Evolutionary conservation across 2,329 filamentous ascomycete species (phyloP), one percentile per base, ranked within the genome.

Genomic region (Penicillium sp.): DNA sequence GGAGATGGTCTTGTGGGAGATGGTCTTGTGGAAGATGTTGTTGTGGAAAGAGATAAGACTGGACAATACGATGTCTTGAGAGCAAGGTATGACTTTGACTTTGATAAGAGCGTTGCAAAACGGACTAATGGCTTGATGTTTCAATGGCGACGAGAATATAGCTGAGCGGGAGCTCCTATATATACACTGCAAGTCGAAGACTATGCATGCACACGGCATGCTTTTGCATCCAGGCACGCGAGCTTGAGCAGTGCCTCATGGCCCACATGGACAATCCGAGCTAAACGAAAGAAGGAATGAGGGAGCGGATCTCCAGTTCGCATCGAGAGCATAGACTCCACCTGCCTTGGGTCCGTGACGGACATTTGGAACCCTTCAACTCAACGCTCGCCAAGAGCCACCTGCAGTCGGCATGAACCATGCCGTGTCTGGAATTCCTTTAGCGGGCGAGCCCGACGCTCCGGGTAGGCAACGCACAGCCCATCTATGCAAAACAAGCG

Each of bases 201-300:
- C 44, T 50, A 57, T 54, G 57, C 50, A 28, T 31, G 25, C 3
- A 48, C 28, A 46, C 41, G 47, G 33, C 50, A 58, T 61, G 50
- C 53, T 46, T 49, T 49, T 49, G 46, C 30, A 28, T 19, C 29
- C 41, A 19, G 31, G 49, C 55, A 60, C 54, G 56, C 54, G 58
- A 60, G 56, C 42, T 57, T 49, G 42, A 51, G 54, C 46, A 46
- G 54, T 46, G 34, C 44, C 50, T 49, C 46, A 38, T 45, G 52
- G 53, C 46, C 58, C 57, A 59, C 55, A 59, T 61, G 58, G 56
- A 46, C 40, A 41, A 22, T 45, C 49, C 31, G 22, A 53, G 49
- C 47, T 54, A 52, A 54, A 38, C 35, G 44, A 47, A 43, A 30
- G 45, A 39, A 45, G 46, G 41, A 56, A 56, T 54, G 42, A 51